Base-by-base conservation (phyloP, 2,329 filamentous ascomycete genomes). In the Beauveria varroae region DNA sequence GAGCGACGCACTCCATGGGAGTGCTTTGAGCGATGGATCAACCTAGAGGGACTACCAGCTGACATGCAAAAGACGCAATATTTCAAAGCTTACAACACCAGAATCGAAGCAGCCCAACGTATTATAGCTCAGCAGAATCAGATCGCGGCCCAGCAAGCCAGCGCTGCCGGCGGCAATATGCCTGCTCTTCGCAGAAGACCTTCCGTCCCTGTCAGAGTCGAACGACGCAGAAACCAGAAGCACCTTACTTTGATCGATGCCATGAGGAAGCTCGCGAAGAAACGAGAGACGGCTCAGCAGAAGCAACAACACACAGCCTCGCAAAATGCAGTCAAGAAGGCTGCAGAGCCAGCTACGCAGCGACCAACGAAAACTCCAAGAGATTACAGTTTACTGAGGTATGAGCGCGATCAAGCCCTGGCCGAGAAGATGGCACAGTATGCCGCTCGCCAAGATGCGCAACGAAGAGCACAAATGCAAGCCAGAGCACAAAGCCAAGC, bases 11-110 rank as follows among this genome's bases (percentile, higher is more conserved):
- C 93, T 3, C 92, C 93, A 0, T 99, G 95, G 95, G 95, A 99
- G 76, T 99, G 95, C 71, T 99, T 99, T 68, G 95, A 99, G 74
- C 85, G 95, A 49, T 99, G 93, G 93, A 89, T 97, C 60, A 87
- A 90, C 67, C 78, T 98, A 14, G 95, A 98, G 75, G 92, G 93
- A 1, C 79, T 97, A 43, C 93, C 95, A 5, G 85, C 88, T 12
- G 95, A 99, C 66, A 96, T 98, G 88, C 87, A 89, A 20, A 96
- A 96, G 76, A 96, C 91, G 0, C 89, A 93, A 50, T 99, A 98
- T 72, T 99, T 98, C 80, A 91, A 92, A 69, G 76, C 83, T 1
- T 88, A 87, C 69, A 85, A 84, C 65, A 76, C 75, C 10, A 76
- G 86, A 30, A 86, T 88, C 30, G 83, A 87, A 60, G 74, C 78